These are phyloP conservation scores for Pleurotus citrinopileatus DNA, from an alignment of 768 basidiomycete species.

Conservation along the genomic window DNA sequence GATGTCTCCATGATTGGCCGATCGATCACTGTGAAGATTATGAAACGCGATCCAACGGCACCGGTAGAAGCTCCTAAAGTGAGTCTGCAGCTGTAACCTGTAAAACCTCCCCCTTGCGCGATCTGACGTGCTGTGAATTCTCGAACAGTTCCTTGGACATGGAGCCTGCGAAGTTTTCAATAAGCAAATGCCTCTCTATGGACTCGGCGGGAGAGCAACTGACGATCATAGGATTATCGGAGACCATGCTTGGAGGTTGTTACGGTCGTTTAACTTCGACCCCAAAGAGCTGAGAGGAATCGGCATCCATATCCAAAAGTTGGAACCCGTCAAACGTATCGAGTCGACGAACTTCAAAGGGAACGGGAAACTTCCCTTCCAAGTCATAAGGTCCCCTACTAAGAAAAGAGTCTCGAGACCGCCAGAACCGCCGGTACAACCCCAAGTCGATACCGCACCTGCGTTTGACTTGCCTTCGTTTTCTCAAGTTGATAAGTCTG, in stretches of 20 bases:
- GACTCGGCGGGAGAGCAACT: constrained; percentile 64
- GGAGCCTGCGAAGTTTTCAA: constrained; percentile 82
- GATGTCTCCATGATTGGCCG: constrained; percentile 67
- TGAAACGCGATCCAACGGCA: constrained; percentile 83
- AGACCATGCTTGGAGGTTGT: constrained; percentile 71
- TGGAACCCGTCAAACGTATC: constrained; percentile 52
- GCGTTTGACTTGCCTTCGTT: constrained; percentile 60
- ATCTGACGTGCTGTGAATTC: constrained; percentile 3
- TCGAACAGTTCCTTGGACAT: constrained; percentile 81
- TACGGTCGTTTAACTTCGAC: constrained; percentile 73
- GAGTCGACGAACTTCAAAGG: constrained; percentile 35
- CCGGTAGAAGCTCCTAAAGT: constrained; percentile 93
- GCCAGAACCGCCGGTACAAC: constrained; percentile 12
- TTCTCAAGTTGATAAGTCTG: constrained; percentile 71
- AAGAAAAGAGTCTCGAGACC: constrained; percentile 6
- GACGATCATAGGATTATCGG: constrained; percentile 72
- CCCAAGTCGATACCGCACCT: background rate
- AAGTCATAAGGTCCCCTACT: constrained; percentile 16
- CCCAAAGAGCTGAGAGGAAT: constrained; percentile 88
- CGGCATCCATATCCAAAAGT: constrained; percentile 87
- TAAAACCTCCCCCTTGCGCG: background rate
- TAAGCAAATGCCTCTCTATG: constrained; percentile 62
- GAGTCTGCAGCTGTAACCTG: constrained; percentile 12
- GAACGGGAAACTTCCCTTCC: constrained; percentile 65
- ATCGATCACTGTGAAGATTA: constrained; percentile 80